These are phyloP conservation scores for Quercus gilva DNA, from an alignment of 306 rosid genomes.

Conservation along the genomic window DNA sequence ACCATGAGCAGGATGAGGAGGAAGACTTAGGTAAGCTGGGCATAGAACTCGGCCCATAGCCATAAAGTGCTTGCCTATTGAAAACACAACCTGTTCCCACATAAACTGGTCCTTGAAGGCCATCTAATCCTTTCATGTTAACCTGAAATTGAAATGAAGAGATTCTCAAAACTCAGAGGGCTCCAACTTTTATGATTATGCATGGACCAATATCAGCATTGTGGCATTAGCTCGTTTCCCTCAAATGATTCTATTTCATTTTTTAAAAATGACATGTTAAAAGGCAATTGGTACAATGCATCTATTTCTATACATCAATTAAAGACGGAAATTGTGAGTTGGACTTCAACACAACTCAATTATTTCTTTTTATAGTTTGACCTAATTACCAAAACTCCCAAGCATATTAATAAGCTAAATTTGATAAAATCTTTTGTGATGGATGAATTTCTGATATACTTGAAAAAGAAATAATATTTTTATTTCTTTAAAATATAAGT, in stretches of 20 bases:
- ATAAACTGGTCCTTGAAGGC: conserved; percentile 96
- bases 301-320: not conserved
- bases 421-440: not conserved
- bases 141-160: conserved; percentile 52
- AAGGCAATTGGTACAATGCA: not conserved
- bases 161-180: conserved; percentile 6
- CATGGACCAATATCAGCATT: not conserved
- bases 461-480: not conserved
- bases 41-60: conserved; percentile 89
- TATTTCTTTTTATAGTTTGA: not conserved
- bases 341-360: not conserved
- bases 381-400: not conserved
- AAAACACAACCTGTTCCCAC: conserved; percentile 96
- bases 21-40: conserved; percentile 66
- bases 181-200: not conserved
- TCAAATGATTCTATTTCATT: not conserved
- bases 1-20: conserved; percentile 64
- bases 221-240: not conserved
- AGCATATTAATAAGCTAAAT: not conserved
- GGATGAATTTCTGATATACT: not conserved
- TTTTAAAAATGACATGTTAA: not conserved
- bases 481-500: not conserved
- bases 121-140: conserved; percentile 99
- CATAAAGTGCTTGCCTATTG: conserved; percentile 97
- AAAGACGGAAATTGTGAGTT: not conserved